Evolutionary conservation across 139 green algal genomes (phyloP), one percentile per base, ranked within the genome.

Genomic region (Haematococcus sp.): DNA sequence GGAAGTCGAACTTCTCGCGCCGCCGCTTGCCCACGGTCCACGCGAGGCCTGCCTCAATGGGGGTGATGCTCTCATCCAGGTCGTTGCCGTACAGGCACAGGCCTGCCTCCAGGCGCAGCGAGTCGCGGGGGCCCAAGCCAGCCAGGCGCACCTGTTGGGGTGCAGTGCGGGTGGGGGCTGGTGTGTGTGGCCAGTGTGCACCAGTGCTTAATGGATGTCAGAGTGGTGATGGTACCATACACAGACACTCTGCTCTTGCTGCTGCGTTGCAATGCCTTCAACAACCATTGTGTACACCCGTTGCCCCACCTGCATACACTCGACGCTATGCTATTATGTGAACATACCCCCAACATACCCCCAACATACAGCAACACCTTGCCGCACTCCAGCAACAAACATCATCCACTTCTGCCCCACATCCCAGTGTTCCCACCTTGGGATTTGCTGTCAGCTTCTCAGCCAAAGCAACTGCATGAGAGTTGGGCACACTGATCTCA

Each of bases 71-170:
- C 81, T 99, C 91, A 32, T 92, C 92, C 34, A 99, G 77, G 87
- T 99, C 96, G 78, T 99, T 98, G 59, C 95, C 95, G 77, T 99
- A 99, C 25, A 99, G 85, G 83, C 96, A 99, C 25, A 99, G 88
- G 13, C 96, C 96, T 2, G 96, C 96, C 84, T 99, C 96, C 31
- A 99, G 91, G 51, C 96, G 91, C 60, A 99, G 86, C 0, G 84
- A 88, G 88, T 99, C 96, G 35, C 96, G 83, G 2, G 96, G 86
- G 30, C 94, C 96, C 64, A 99, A 87, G n/a, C 96, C 96, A 69
- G 74, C 77, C 67, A 97, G 66, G 16, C 91, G 84, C 43, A 91
- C 77, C 30, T 82, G 70, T 16, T 9, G 32, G 54, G 63, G 63
- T 15, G 15, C 0, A 1, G 49, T 1, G 3, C 0, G 33, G 34